These are phyloP conservation scores for Hansenula sp. DNA, from an alignment of 1,139 yeast species.

Conservation along the genomic window DNA sequence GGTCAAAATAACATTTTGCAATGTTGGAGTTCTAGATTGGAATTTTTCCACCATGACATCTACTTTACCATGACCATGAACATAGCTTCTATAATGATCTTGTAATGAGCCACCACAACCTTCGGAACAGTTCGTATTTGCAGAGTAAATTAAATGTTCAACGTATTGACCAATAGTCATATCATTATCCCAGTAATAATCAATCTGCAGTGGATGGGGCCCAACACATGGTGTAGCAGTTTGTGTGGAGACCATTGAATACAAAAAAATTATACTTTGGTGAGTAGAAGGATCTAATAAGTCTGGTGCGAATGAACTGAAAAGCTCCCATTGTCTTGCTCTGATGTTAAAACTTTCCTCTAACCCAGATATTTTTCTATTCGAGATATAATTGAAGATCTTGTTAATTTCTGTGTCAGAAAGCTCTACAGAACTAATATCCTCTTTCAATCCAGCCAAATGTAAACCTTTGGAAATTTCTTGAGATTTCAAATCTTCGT, in stretches of 20 bases:
- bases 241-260: constrained; percentile 77
- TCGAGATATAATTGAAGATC: constrained; percentile 27
- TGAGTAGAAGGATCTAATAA: constrained; percentile 67
- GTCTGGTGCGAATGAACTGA: constrained; percentile 43
- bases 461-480: constrained; percentile 8
- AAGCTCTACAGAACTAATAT: constrained; percentile 1
- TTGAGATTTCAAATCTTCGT: constrained; percentile 22
- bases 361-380: constrained; percentile 35
- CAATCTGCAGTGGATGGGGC: constrained; percentile 77
- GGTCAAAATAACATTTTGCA: constrained; percentile 69
- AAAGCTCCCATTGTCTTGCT: constrained; percentile 60
- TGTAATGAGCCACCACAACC: constrained; percentile 71
- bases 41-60: constrained; percentile 70
- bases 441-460: constrained; percentile 17
- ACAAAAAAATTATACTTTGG: constrained; percentile 72
- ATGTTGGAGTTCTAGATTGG: constrained; percentile 52
- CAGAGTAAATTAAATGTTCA: constrained; percentile 74
- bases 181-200: constrained; percentile 88
- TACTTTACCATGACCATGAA: constrained; percentile 81
- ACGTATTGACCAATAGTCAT: constrained; percentile 85
- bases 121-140: constrained; percentile 66
- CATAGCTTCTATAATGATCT: constrained; percentile 84
- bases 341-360: constrained; percentile 33
- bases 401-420: constrained; percentile 16
- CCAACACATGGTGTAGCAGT: constrained; percentile 93